phyloP scores from a whole-genome alignment of 1,284 basidiomycete species.

The Ustilago trichophora region DNA sequence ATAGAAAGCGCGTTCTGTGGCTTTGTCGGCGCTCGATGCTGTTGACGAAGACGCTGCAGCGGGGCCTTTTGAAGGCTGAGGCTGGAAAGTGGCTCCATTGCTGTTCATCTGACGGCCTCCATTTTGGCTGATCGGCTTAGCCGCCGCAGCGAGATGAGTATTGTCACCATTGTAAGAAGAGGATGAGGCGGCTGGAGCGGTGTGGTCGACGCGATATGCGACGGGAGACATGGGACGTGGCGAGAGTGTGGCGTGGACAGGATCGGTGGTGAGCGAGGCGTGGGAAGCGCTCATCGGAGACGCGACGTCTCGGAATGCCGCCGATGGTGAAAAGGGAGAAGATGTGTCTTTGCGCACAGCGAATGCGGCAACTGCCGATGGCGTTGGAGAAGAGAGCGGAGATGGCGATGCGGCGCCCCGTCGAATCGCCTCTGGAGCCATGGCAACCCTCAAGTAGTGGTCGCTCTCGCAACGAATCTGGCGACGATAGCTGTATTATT shows the following conservation, averaged over 20 bases:
- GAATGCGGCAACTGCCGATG: conserved; percentile 20
- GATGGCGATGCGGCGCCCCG: conserved; percentile 30
- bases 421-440: conserved; percentile 21
- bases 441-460: not conserved
- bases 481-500: too few species aligned
- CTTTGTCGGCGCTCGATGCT: conserved; percentile 4
- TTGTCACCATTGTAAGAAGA: not conserved
- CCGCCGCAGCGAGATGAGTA: not conserved
- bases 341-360: conserved; percentile 16
- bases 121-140: too few species aligned
- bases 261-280: conserved; percentile 30
- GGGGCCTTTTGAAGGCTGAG: not conserved
- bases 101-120: not conserved
- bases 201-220: conserved; percentile 16
- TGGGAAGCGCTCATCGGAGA: conserved; percentile 30
- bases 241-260: conserved; percentile 28
- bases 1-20: conserved; percentile 34
- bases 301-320: conserved; percentile 24
- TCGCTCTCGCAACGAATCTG: too few species aligned
- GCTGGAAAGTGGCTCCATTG: not conserved
- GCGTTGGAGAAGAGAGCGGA: conserved; percentile 25
- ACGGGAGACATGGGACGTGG: conserved; percentile 24
- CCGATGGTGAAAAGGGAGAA: conserved; percentile 16
- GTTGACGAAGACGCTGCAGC: not conserved
- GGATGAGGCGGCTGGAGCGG: not conserved